These are phyloP conservation scores for Ochromonas danica DNA, from an alignment of 108 stramenopile genomes.

Conservation along the genomic window DNA sequence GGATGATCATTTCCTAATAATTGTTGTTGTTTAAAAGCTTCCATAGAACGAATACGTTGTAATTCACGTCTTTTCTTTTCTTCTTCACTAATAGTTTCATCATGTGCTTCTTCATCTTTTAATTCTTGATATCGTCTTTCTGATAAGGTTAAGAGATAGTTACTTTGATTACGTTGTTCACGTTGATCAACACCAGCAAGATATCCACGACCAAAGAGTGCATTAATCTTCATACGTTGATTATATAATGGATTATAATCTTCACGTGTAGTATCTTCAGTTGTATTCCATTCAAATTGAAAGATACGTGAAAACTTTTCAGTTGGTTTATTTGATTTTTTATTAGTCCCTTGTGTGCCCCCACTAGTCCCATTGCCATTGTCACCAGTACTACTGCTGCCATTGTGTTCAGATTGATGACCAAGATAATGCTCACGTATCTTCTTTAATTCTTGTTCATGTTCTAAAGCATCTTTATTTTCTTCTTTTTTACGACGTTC, in stretches of 20 bases:
- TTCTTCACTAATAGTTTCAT: conserved; percentile 33
- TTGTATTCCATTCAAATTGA: conserved; percentile 89
- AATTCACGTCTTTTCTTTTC: conserved; percentile 42
- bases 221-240: conserved; percentile 40
- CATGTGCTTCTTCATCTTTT: conserved; percentile 41
- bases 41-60: conserved; percentile 3
- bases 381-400: too few relatives aligned
- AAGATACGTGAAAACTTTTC: conserved; percentile 68
- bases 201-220: conserved; percentile 53
- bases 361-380: too few relatives aligned
- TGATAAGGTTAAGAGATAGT: conserved; percentile 42
- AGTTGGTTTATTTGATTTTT: conserved; percentile 50
- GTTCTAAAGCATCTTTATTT: conserved; percentile 37
- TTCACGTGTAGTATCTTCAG: conserved; percentile 75
- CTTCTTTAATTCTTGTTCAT: conserved; percentile 39
- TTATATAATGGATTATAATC: conserved; percentile 77
- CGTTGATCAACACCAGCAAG: conserved; percentile 56
- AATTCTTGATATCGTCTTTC: conserved; percentile 40
- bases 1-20: neutral
- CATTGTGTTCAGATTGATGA: neutral
- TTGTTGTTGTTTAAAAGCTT: neutral
- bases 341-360: conserved; percentile 50
- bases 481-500: conserved; percentile 33
- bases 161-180: conserved; percentile 45
- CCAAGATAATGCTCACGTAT: conserved; percentile 33